Conservation (phyloP, 129 eudicot species). For the Rutidosis leptorrhynchoides region DNA sequence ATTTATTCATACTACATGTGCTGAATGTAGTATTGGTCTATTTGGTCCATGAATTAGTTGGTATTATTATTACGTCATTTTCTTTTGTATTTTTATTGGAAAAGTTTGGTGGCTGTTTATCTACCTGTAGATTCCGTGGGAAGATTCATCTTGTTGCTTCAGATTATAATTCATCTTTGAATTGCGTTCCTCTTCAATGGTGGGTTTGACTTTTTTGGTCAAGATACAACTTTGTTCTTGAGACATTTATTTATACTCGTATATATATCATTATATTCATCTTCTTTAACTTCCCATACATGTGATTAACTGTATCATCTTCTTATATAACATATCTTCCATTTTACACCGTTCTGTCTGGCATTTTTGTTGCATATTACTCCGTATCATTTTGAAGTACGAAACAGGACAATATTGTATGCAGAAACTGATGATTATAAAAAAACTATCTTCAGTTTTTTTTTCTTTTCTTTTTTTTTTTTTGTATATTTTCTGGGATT, state of each 20-base stretch:
- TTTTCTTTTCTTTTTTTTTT: neutral
- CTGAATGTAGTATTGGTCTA: too few relatives aligned
- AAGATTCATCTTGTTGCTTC: conserved; percentile 1
- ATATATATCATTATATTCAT: neutral
- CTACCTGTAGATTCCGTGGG: neutral
- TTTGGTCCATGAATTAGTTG: neutral
- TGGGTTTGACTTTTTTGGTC: conserved; percentile 21
- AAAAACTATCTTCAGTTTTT: too few relatives aligned
- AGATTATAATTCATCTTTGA: neutral
- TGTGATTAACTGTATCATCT: neutral
- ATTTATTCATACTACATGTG: too few relatives aligned
- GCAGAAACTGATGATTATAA: too few relatives aligned
- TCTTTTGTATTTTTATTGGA: neutral
- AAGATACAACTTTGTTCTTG: conserved; percentile 13
- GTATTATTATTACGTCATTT: neutral
- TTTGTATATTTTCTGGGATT: neutral
- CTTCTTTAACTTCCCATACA: neutral
- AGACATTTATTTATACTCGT: neutral
- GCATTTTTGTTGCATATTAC: neutral
- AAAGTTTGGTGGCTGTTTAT: neutral
- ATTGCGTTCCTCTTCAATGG: conserved; percentile 8
- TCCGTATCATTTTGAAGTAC: neutral
- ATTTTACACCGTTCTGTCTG: neutral
- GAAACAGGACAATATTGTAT: neutral
- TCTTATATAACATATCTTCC: neutral